These are phyloP conservation scores for Fusarium siculi DNA, from an alignment of 2,329 filamentous ascomycete genomes.

Conservation along the genomic window DNA sequence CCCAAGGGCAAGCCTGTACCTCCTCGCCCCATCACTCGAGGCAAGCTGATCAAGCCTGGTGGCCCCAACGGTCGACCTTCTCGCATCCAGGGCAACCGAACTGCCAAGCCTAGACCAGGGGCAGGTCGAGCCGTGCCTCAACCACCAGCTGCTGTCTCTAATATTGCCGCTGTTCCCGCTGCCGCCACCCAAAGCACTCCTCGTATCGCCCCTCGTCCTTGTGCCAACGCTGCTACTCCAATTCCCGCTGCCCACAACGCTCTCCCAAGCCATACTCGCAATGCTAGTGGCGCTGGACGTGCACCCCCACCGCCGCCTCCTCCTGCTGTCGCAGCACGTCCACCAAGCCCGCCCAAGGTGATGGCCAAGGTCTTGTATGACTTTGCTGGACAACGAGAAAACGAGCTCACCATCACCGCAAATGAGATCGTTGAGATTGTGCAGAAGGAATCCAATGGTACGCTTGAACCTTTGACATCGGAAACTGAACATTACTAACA, in stretches of 20 bases:
- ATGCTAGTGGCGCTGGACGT: constrained; percentile 61
- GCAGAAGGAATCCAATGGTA: constrained; percentile 96
- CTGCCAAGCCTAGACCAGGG: constrained; percentile 56
- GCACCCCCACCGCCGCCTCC: constrained; percentile 75
- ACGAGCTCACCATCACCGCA: constrained; percentile 83
- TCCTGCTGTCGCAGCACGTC: constrained; percentile 62
- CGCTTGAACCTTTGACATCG: constrained; percentile 45
- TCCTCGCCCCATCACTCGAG: constrained; percentile 89
- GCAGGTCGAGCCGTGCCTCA: constrained; percentile 50
- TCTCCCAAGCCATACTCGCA: constrained; percentile 64
- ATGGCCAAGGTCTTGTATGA: constrained; percentile 93
- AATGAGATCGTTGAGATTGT: constrained; percentile 88
- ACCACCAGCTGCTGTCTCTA: constrained; percentile 47
- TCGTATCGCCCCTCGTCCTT: constrained; percentile 14
- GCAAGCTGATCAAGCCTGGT: constrained; percentile 90
- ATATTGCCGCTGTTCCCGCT: constrained; percentile 41
- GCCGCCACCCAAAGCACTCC: constrained; percentile 39
- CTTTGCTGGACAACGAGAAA: constrained; percentile 84
- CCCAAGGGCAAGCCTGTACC: constrained; percentile 88
- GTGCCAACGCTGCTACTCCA: constrained; percentile 7
- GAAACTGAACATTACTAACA: constrained; percentile 46
- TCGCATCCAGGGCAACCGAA: constrained; percentile 67
- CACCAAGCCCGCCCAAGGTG: constrained; percentile 69
- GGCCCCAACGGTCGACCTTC: constrained; percentile 86
- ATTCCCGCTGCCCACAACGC: constrained; percentile 39